These are phyloP conservation scores for Mycena citricolor DNA, from an alignment of 1,284 basidiomycete genomes.

Conservation along the genomic window DNA sequence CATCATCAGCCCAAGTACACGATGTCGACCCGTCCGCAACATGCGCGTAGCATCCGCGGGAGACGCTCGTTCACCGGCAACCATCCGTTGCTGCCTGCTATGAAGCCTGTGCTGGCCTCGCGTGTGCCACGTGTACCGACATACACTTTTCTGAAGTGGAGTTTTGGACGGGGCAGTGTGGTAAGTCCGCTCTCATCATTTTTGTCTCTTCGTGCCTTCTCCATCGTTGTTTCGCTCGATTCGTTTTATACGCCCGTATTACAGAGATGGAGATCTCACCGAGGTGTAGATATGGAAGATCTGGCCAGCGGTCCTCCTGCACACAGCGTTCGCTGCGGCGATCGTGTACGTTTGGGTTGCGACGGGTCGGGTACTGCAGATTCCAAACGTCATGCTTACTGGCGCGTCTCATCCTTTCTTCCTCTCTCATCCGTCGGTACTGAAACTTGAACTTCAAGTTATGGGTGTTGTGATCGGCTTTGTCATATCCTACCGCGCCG, in stretches of 20 bases:
- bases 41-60: too few relatives aligned
- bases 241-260: not conserved
- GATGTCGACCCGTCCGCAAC: too few relatives aligned
- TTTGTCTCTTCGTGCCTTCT: not conserved
- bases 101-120: not conserved
- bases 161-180: constrained; percentile 60
- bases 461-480: constrained; percentile 72
- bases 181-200: constrained; percentile 28
- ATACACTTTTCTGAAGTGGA: constrained; percentile 48
- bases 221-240: not conserved
- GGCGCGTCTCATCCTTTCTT: constrained; percentile 37
- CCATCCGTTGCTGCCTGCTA: constrained; percentile 18
- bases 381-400: constrained; percentile 59
- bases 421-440: not conserved
- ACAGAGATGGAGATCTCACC: not conserved
- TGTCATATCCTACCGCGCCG: constrained; percentile 66
- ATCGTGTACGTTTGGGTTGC: constrained; percentile 46
- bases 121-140: constrained; percentile 26
- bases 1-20: too few relatives aligned
- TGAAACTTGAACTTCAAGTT: constrained; percentile 22
- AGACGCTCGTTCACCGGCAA: constrained; percentile 13
- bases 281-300: constrained; percentile 59
- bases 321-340: constrained; percentile 54
- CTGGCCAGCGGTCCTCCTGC: constrained; percentile 64
- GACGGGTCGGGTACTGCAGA: constrained; percentile 42